A percentile compares a stretch with the other conserved stretches of the same genome.
Evolutionary conservation across 2,329 filamentous ascomycete genomes (phyloP).

Genomic region (Beauveria varroae): DNA sequence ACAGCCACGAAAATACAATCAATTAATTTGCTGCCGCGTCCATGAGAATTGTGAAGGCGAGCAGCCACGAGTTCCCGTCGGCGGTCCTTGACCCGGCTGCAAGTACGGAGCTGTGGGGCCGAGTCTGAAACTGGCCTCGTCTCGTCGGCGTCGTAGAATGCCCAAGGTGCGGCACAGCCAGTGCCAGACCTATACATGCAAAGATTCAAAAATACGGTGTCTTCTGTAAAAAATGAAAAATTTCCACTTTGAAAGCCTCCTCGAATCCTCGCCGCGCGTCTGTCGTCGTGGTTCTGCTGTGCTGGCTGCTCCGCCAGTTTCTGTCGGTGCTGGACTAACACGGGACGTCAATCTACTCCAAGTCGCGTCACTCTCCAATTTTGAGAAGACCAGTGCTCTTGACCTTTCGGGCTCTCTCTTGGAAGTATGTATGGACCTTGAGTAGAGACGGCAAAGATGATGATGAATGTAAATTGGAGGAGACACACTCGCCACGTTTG

Average conservation of each 20-base stretch:
- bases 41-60: not conserved
- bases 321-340: not conserved
- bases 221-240: not conserved
- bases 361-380: not conserved
- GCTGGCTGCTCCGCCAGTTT: not conserved
- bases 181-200: not conserved
- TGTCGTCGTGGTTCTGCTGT: not conserved
- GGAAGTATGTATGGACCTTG: not conserved
- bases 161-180: conserved; percentile 21
- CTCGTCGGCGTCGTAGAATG: conserved; percentile 25
- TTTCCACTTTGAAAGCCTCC: no score
- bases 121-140: conserved; percentile 25
- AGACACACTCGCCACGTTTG: not conserved
- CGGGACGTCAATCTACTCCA: not conserved
- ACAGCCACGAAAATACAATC: not conserved
- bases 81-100: not conserved
- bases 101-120: conserved; percentile 9
- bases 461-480: conserved; percentile 5
- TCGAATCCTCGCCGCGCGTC: not conserved
- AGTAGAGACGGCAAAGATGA: not conserved
- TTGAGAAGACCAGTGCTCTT: no score
- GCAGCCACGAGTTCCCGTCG: not conserved
- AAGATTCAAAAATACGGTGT: not conserved
- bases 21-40: not conserved
- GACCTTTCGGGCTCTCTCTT: no score